Evolutionary conservation across 495 filamentous ascomycete species (phyloP), one percentile per base, ranked within the genome.

Genomic region (Trichoderma asperelloides): DNA sequence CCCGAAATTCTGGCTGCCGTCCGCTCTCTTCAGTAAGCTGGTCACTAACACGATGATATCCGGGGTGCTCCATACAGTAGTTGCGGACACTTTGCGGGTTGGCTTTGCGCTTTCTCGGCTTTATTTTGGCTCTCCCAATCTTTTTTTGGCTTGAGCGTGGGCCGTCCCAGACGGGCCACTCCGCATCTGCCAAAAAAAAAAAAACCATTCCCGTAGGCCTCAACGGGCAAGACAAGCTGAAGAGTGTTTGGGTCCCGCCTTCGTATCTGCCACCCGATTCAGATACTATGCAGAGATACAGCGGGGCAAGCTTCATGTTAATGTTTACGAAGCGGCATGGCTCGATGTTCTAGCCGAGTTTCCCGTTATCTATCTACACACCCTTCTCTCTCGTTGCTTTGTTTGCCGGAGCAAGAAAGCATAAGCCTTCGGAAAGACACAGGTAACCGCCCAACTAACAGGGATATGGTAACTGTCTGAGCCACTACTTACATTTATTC

Each of bases 161-260:
- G 55, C 55, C 55, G 55, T 60, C 55, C 55, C 55, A 60, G 55
- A 25, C 55, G 55, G 55, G 25, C 55, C 55, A 30, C 55, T 60
- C 55, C 55, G 55, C 55, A 30, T 30, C 27, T 60, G 55, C 55
- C 55, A 60, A 18, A 13, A 21, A 5, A 12, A 25, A 60, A 18
- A 13, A 21, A 5, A 12, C 9, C 3, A 51, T 21, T 60, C 9
- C 55, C 55, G 23, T 15, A 28, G 11, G 15, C 16, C 2, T 60
- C 8, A 30, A 30, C 8, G 4, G 49, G 49, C 4, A 23, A 25
- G 21, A 60, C 4, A 25, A 57, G 23, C 8, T 21, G 49, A 55
- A 23, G 49, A n/a, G 8, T 55, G 8, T 21, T 11, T 21, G n/a
- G 21, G 16, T n/a, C 49, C n/a, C 6, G 49, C 49, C 49, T 21